phyloP scores from a whole-genome alignment of 768 basidiomycete genomes.

The Thelephora aurantiotincta region DNA sequence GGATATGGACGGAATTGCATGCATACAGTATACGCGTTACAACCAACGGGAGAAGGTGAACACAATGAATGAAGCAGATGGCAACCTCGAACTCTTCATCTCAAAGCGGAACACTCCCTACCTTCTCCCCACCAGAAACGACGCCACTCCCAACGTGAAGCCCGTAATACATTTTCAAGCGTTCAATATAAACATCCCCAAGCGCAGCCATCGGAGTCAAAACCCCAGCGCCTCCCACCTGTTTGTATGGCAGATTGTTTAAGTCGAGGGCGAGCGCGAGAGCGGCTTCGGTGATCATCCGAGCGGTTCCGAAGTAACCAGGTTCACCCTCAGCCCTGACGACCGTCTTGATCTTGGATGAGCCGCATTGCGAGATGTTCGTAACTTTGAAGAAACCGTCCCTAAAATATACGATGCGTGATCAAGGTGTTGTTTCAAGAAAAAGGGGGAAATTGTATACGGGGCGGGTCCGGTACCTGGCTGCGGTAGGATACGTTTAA shows the following conservation, averaged over 20 bases:
- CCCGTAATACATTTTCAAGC: constrained; percentile 43
- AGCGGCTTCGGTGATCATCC: constrained; percentile 73
- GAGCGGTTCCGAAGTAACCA: constrained; percentile 46
- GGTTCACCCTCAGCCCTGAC: constrained; percentile 66
- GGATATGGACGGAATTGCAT: no score
- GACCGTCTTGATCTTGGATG: constrained; percentile 40
- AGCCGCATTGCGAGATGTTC: constrained; percentile 56
- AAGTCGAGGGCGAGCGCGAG: constrained; percentile 50
- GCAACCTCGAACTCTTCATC: no score
- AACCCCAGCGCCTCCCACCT: constrained; percentile 49
- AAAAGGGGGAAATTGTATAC: constrained; percentile 29
- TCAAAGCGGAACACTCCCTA: background rate
- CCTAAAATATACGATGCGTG: constrained; percentile 19
- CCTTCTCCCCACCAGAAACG: constrained; percentile 8
- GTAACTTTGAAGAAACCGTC: constrained; percentile 47
- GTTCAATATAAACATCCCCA: constrained; percentile 58
- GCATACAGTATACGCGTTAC: no score
- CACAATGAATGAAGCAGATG: no score
- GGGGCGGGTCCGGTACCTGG: constrained; percentile 52
- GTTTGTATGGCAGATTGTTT: constrained; percentile 39
- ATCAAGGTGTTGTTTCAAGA: background rate
- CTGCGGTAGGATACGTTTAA: constrained; percentile 33
- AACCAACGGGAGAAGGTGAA: no score
- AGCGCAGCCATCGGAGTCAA: constrained; percentile 77
- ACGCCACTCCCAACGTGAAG: constrained; percentile 45